phyloP scores from a whole-genome alignment of 768 basidiomycete genomes.

The Podaxis sp. region DNA sequence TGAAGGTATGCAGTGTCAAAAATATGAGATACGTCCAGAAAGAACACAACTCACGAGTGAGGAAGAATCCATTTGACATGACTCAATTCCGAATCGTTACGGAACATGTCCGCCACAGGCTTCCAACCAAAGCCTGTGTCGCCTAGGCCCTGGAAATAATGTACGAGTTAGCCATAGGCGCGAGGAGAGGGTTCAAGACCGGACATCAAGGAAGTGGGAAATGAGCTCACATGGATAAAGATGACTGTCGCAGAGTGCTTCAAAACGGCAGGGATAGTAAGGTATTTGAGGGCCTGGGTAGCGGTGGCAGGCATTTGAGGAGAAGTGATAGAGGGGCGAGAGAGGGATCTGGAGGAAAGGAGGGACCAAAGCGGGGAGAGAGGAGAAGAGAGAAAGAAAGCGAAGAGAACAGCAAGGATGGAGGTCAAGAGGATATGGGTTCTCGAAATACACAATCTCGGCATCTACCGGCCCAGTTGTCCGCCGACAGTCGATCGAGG shows the following conservation, averaged over 20 bases:
- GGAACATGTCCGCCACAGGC: conserved; percentile 69
- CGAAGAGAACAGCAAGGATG: conserved; percentile 19
- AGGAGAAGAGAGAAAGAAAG: conserved; percentile 18
- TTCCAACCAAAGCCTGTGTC: conserved; percentile 75
- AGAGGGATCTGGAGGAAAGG: conserved; percentile 9
- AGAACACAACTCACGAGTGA: conserved; percentile 53
- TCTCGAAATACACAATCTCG: conserved; percentile 39
- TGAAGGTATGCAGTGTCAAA: conserved; percentile 2
- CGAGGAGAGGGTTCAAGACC: not conserved
- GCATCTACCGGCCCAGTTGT: conserved; percentile 35
- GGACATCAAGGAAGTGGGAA: not conserved
- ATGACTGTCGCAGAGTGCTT: conserved; percentile 86
- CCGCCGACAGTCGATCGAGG: conserved; percentile 7
- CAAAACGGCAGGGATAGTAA: conserved; percentile 48
- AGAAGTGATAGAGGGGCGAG: conserved; percentile 7
- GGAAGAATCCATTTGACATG: conserved; percentile 92
- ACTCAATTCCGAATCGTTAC: conserved; percentile 43
- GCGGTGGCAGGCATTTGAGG: conserved; percentile 27
- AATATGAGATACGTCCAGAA: not conserved
- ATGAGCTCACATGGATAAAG: conserved; percentile 73
- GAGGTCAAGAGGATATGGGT: conserved; percentile 21
- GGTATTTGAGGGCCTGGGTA: conserved; percentile 34
- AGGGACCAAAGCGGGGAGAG: conserved; percentile 14
- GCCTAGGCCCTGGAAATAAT: conserved; percentile 58
- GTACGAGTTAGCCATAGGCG: not conserved